Evolutionary conservation across 306 rosid genomes (phyloP), one percentile per base, ranked within the genome.

Genomic region (Mucuna pruriens): DNA sequence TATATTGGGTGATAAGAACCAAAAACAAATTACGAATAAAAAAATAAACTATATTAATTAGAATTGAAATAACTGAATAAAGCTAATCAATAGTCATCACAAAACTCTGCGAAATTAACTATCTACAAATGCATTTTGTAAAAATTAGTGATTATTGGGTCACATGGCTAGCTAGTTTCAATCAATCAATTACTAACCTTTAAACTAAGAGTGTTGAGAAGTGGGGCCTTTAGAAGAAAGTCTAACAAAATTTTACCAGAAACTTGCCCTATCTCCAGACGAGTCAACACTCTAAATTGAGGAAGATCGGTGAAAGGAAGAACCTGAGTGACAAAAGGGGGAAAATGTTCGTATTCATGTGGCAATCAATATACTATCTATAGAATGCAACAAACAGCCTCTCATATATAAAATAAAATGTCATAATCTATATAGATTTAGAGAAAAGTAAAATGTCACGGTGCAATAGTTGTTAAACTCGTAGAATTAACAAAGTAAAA

Each of bases 201-300:
- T 1, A 80, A 9, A 61, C 16, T 17, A 7, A 61, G 67, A 64
- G 71, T 52, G 20, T 54, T 36, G 11, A 82, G 60, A 66, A 4
- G 5, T 66, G 85, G 80, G 42, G 80, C 13, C 19, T 75, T 75
- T 0, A 19, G 46, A 42, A 82, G 77, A 2, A 82, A 31, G 33
- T 0, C 6, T 3, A 67, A 26, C 66, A 82, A 8, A 31, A 33
- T 2, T 29, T 42, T 63, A 44, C 15, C 39, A 13, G n/a, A 2
- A 13, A 40, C 71, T 3, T 2, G 0, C 10, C 3, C 12, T n/a
- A 82, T 23, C 9, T 82, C 26, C 52, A 75, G 55, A 54, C 31
- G 39, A 7, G 16, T 26, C 75, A 75, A 57, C 45, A 7, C 44
- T 44, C 1, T 17, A 44, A 82, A 75, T 6, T 2, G 2, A 20